Conservation (phyloP, 768 basidiomycete genomes). For the Galerina sulciceps region DNA sequence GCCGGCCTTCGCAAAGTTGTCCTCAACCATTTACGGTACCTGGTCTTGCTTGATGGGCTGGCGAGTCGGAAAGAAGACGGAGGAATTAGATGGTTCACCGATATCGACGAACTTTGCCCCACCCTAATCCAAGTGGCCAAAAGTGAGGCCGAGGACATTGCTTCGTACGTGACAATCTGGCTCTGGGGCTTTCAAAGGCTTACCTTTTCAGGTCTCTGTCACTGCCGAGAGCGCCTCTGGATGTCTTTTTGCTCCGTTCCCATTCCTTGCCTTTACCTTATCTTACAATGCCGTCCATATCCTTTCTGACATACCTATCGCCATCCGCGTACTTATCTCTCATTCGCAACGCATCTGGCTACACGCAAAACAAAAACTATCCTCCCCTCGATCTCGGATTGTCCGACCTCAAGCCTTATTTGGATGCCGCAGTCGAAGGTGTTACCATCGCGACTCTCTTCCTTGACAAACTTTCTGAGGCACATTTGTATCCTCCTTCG, state of each 20-base stretch:
- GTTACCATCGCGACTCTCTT: constrained; percentile 59
- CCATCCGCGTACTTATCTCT: constrained; percentile 71
- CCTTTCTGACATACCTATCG: constrained; percentile 74
- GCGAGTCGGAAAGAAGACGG: constrained; percentile 63
- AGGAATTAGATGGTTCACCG: constrained; percentile 78
- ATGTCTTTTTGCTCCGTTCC: constrained; percentile 69
- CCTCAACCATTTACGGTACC: constrained; percentile 62
- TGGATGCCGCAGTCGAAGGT: constrained; percentile 49
- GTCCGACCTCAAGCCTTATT: constrained; percentile 46
- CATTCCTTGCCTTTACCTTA: constrained; percentile 78
- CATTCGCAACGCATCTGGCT: constrained; percentile 36
- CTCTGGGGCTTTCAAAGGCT: constrained; percentile 7
- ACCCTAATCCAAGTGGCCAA: constrained; percentile 53
- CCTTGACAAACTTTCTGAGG: constrained; percentile 37
- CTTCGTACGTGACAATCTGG: constrained; percentile 46
- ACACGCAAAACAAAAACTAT: constrained; percentile 22
- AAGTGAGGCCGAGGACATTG: constrained; percentile 55
- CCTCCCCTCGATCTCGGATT: constrained; percentile 58
- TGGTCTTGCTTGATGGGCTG: constrained; percentile 74
- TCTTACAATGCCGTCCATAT: constrained; percentile 66
- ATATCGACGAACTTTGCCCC: constrained; percentile 57
- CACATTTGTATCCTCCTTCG: constrained; percentile 44
- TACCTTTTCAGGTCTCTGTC: constrained; percentile 39
- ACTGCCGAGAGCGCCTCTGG: constrained; percentile 56
- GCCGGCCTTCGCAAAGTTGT: constrained; percentile 51